A percentile compares a stretch with the other conserved stretches of the same genome.
Conservation (phyloP, 2,329 filamentous ascomycete genomes). For the Dothistroma septosporum region DNA sequence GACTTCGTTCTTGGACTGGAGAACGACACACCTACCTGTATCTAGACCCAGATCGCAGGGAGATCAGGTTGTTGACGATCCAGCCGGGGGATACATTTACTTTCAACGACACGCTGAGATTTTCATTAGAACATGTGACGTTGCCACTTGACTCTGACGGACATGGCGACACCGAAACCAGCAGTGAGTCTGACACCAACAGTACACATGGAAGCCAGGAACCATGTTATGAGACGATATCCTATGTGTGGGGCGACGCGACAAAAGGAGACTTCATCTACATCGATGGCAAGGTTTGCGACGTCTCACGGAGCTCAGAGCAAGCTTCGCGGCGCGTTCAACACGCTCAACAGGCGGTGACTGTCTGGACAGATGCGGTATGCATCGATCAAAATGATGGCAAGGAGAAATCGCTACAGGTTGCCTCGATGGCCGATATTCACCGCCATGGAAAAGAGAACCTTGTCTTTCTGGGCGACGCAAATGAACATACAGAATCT, state of each 20-base stretch:
- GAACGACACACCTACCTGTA: no score
- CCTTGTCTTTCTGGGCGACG: slow-evolving; percentile 12
- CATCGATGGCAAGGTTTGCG: not conserved
- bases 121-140: no score
- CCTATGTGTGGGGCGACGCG: slow-evolving; percentile 13
- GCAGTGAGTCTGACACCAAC: no score
- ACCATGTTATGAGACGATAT: slow-evolving; percentile 11
- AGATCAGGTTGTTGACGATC: no score
- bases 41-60: no score
- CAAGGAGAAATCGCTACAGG: slow-evolving; percentile 15
- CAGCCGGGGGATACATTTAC: no score
- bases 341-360: not conserved
- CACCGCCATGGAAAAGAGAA: slow-evolving; percentile 7
- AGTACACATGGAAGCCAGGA: no score
- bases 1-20: no score
- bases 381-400: slow-evolving; percentile 17
- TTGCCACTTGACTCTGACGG: no score
- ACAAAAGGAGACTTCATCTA: not conserved
- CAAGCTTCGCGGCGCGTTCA: slow-evolving; percentile 5
- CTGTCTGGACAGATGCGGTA: slow-evolving; percentile 21
- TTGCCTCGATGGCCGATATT: slow-evolving; percentile 16
- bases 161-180: no score
- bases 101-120: no score
- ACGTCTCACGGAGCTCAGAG: slow-evolving; percentile 1
- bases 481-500: not conserved